Evolutionary conservation across 2,329 filamentous ascomycete species (phyloP), one percentile per base, ranked within the genome.

Genomic region (Leptographium flavum): DNA sequence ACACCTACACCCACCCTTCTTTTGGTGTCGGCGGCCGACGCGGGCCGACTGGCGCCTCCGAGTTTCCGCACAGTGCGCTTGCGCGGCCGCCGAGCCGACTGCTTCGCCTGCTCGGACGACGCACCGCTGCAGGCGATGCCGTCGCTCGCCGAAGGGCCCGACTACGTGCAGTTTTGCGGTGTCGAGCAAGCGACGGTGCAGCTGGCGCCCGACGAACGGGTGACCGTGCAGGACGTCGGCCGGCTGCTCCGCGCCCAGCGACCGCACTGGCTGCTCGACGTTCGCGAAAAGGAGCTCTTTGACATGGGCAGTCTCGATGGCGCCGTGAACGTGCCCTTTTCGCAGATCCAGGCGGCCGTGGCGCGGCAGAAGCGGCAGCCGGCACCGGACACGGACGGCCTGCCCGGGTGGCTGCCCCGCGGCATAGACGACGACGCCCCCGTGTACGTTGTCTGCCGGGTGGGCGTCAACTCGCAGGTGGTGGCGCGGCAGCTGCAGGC

Each of bases 151-250:
- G 70, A 0, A 81, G 79, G 75, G 5, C 66, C 88, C 39, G 86
- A 95, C 57, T 96, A 96, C 58, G 72, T 83, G 0, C 77, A 81
- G 43, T 95, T 96, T 57, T 96, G 90, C 57, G 87, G 88, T 5
- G 70, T 76, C 1, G 60, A 43, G 35, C 14, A 1, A 11, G 13
- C 6, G 15, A 3, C 15, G n/a, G 8, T 19, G 9, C 8, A 82
- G 3, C 68, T 94, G 1, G 57, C 55, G 6, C 63, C 76, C 0
- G 69, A 78, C 1, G 82, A 92, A 53, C 74, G 87, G 9, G 70
- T 94, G 30, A 74, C 77, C 0, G 78, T 79, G 0, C 55, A 62
- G 0, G 71, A 81, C 5, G 88, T 86, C 53, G n/a, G 19, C 1
- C 14, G 23, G 3, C 13, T 30, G 14, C 54, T 55, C 15, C 45